phyloP scores from a whole-genome alignment of 352 stramenopile species.

The Phytophthora agathidicida region DNA sequence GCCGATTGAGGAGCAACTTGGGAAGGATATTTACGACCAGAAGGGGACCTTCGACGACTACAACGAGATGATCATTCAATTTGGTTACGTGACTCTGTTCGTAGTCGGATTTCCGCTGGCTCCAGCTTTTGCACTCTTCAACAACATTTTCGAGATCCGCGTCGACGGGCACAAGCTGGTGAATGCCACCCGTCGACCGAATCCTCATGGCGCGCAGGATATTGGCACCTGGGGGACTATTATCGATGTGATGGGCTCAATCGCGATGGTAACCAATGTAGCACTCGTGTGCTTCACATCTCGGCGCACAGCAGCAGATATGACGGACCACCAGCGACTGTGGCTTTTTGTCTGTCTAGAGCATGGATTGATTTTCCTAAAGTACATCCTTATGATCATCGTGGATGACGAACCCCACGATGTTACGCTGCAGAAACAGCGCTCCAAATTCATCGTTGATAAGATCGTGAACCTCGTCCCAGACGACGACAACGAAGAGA shows the following conservation, averaged over 20 bases:
- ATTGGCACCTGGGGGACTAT: slow-evolving; percentile 94
- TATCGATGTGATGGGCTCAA: slow-evolving; percentile 88
- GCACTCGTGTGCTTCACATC: slow-evolving; percentile 93
- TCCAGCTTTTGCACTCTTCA: slow-evolving; percentile 86
- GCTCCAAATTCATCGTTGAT: slow-evolving; percentile 68
- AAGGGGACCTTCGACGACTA: slow-evolving; percentile 87
- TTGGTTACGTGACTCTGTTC: slow-evolving; percentile 94
- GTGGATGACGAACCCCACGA: slow-evolving; percentile 78
- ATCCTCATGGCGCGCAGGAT: slow-evolving; percentile 81
- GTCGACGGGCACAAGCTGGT: slow-evolving; percentile 89
- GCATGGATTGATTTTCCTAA: slow-evolving; percentile 67
- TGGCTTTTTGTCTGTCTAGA: slow-evolving; percentile 74
- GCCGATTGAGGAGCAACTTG: slow-evolving; percentile 63
- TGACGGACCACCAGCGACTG: slow-evolving; percentile 53
- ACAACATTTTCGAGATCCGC: slow-evolving; percentile 94
- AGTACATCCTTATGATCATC: slow-evolving; percentile 70
- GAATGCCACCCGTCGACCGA: slow-evolving; percentile 69
- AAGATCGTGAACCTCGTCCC: slow-evolving; percentile 80
- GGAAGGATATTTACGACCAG: slow-evolving; percentile 69
- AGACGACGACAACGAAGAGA: slow-evolving; percentile 69
- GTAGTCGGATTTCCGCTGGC: slow-evolving; percentile 93
- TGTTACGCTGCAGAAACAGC: slow-evolving; percentile 73
- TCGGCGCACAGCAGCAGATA: slow-evolving; percentile 53
- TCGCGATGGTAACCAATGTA: slow-evolving; percentile 93
- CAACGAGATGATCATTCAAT: slow-evolving; percentile 91